Percentiles rank a stretch among this genome's conserved stretches.
Conservation (phyloP, 2,329 filamentous ascomycete genomes). For the Whalleya microplaca region DNA sequence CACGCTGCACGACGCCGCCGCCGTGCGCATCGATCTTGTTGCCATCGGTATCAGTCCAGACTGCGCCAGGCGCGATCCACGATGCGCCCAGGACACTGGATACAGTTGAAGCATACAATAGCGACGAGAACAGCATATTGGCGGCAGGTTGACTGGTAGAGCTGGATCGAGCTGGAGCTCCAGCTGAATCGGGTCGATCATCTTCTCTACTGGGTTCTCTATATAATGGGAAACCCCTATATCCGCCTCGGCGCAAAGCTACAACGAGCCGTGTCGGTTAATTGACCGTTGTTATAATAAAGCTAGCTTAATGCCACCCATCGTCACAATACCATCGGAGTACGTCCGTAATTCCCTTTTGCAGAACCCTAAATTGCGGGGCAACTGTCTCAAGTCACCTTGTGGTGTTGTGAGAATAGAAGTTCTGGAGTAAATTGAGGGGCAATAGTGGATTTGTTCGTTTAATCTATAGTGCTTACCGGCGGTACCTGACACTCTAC, state of each 20-base stretch:
- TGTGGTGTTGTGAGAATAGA: neutral
- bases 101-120: conserved; percentile 17
- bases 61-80: conserved; percentile 45
- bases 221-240: conserved; percentile 15
- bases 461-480: neutral
- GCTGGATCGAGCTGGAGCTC: conserved; percentile 3
- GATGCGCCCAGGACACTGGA: conserved; percentile 32
- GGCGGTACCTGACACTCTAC: neutral
- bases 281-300: conserved; percentile 13
- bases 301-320: conserved; percentile 18
- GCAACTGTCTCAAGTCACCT: neutral
- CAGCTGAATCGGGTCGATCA: neutral
- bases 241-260: conserved; percentile 17
- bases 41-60: conserved; percentile 43
- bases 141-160: neutral
- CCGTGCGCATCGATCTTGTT: conserved; percentile 47
- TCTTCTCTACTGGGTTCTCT: conserved; percentile 7
- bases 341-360: conserved; percentile 17
- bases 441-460: neutral
- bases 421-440: neutral
- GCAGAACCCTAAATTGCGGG: conserved; percentile 6
- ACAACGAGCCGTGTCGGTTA: conserved; percentile 21
- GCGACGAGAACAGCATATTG: conserved; percentile 22
- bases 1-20: conserved; percentile 41
- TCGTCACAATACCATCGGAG: conserved; percentile 8